phyloP scores from a whole-genome alignment of 208 protist species.

The Plasmodiophora brassicae region DNA sequence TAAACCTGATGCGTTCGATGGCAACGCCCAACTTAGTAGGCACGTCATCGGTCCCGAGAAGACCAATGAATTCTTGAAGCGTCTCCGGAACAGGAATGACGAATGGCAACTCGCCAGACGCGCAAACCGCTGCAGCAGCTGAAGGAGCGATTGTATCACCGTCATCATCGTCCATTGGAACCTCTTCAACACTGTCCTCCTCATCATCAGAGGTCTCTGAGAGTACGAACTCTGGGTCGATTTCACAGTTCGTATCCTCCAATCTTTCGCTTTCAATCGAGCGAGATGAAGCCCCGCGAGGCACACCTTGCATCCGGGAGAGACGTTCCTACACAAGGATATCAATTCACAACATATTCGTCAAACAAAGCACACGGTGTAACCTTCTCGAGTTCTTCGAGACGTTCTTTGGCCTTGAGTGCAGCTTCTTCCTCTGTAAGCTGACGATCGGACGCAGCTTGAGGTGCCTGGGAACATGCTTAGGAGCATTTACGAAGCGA shows the following conservation, averaged over 20 bases:
- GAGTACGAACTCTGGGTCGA: slow-evolving; percentile 12
- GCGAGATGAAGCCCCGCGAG: too few species aligned
- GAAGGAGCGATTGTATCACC: neutral
- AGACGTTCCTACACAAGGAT: too few species aligned
- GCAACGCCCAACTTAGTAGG: too few species aligned
- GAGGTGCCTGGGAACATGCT: neutral
- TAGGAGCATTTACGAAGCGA: too few species aligned
- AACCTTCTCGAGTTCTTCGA: neutral
- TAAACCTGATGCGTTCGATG: slow-evolving; percentile 10
- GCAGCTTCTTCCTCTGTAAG: neutral
- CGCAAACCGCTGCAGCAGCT: neutral
- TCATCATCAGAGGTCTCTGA: neutral
- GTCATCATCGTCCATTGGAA: slow-evolving; percentile 19
- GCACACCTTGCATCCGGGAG: too few species aligned
- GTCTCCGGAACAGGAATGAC: neutral
- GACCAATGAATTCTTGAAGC: neutral
- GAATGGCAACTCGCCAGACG: neutral
- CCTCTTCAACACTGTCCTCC: neutral
- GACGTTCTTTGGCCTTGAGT: neutral
- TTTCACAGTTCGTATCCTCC: neutral
- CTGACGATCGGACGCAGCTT: neutral
- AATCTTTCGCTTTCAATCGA: too few species aligned
- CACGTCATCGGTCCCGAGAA: neutral
- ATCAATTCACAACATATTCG: too few species aligned
- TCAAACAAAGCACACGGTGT: too few species aligned